Conservation (phyloP, 495 filamentous ascomycete species). For the Podospora pseudoanserina region DNA sequence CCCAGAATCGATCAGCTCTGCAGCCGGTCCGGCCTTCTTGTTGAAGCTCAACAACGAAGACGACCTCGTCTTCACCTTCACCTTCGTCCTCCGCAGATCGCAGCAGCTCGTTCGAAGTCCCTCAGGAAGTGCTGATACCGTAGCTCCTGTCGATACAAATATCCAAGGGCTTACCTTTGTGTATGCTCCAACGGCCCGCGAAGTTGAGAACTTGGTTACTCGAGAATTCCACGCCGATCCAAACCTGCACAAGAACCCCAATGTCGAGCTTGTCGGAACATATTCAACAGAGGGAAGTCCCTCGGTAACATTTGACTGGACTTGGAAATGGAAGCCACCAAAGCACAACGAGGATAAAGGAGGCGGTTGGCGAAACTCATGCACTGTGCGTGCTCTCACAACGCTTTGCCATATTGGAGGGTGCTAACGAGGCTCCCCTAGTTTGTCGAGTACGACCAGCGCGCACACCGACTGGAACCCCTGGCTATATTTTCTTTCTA, state of each 20-base stretch:
- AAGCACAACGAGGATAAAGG: conserved; percentile 77
- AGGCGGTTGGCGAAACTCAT: conserved; percentile 91
- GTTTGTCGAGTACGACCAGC: conserved; percentile 95
- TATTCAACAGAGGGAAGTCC: conserved; percentile 74
- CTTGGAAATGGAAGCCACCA: conserved; percentile 94
- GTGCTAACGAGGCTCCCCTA: conserved; percentile 35
- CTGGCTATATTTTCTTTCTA: conserved; percentile 92
- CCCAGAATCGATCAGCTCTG: conserved; percentile 59
- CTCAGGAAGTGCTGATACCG: conserved; percentile 30
- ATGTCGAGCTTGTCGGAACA: conserved; percentile 88
- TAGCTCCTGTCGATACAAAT: conserved; percentile 61
- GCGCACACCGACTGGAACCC: conserved; percentile 82
- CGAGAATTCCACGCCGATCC: conserved; percentile 95
- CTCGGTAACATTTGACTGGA: conserved; percentile 89
- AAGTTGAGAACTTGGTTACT: conserved; percentile 89
- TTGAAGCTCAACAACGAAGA: conserved; percentile 86
- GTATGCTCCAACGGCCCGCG: conserved; percentile 76
- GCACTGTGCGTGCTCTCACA: conserved; percentile 58
- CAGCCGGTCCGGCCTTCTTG: conserved; percentile 66
- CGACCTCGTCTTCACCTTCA: conserved; percentile 87
- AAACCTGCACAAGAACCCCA: conserved; percentile 94
- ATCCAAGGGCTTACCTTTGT: conserved; percentile 91
- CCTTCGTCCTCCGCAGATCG: conserved; percentile 76
- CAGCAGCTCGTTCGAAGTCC: conserved; percentile 39
- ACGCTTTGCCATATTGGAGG: neutral